Evolutionary conservation across 2,329 filamentous ascomycete species (phyloP), one percentile per base, ranked within the genome.

Genomic region (Trichophyton equinum): DNA sequence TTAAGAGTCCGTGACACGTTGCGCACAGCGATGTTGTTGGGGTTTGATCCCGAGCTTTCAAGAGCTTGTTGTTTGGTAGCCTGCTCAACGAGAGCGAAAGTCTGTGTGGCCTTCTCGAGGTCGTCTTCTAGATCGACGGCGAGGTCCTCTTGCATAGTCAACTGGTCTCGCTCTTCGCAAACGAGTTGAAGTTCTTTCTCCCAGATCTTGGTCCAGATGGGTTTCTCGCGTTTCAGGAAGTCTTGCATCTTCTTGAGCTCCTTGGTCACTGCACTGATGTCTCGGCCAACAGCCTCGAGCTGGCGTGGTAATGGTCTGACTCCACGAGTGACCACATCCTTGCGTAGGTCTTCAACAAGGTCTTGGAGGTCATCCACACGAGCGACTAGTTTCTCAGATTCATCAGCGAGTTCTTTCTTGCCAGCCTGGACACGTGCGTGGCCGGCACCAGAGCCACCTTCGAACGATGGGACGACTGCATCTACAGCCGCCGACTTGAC

Each of bases 191-290:
- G 79, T 73, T 97, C 91, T 75, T 95, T 91, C 81, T 97, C 92
- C 94, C 94, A 99, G 65, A 97, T 95, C 82, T 96, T 96, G 60
- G 91, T 96, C 92, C 94, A 99, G 62, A 96, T 80, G 0, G 94
- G 94, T 74, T 96, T 96, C 81, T 99, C 62, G 55, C 84, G 83
- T 68, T 85, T 86, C 76, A 99, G 83, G 77, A 88, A 95, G 15
- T 96, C 91, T 71, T 96, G 89, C 82, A 99, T 87, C 76, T 89
- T 91, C 81, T 89, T 94, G 64, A 99, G 84, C 70, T 96, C 91
- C 70, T 90, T 86, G 57, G 85, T 88, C 36, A 94, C 85, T 60
- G 80, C 76, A 57, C 85, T 85, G 64, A 99, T 91, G 68, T 97
- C 92, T 75, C 94, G 95, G 66, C 87, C 87, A 20, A 96, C 91